These are phyloP conservation scores for Neurospora africana DNA, from an alignment of 495 filamentous ascomycete species.

Conservation along the genomic window DNA sequence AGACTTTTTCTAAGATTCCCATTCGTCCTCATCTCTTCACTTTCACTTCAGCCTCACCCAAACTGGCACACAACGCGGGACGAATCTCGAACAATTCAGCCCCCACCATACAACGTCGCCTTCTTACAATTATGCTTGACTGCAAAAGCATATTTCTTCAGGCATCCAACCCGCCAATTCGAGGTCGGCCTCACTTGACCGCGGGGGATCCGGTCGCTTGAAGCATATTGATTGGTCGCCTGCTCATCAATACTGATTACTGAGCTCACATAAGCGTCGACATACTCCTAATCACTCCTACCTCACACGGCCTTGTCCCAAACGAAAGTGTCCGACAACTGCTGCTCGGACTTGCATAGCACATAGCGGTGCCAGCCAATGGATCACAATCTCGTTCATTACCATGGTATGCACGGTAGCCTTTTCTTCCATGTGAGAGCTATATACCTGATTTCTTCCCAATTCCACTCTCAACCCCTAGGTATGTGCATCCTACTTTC, in stretches of 20 bases:
- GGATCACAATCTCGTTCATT: not conserved
- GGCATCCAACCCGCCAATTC: not conserved
- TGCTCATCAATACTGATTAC: not conserved
- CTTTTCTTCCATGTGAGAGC: not conserved
- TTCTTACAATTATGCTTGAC: not conserved
- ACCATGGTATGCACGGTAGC: not conserved
- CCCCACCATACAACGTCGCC: not conserved
- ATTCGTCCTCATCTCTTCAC: not conserved
- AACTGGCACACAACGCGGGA: no score
- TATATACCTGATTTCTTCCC: not conserved
- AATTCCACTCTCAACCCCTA: not conserved
- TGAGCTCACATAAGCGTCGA: not conserved
- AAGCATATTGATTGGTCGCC: not conserved
- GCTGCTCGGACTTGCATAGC: not conserved
- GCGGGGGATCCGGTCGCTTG: not conserved
- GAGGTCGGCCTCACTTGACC: not conserved
- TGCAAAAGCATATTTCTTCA: not conserved
- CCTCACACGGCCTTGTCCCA: not conserved
- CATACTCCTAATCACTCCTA: not conserved
- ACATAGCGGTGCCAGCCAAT: not conserved
- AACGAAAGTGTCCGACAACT: not conserved
- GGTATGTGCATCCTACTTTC: not conserved
- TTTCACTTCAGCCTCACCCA: not conserved
- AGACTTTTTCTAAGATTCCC: not conserved
- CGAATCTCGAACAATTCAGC: not conserved